Conservation (phyloP, 2,329 filamentous ascomycete genomes). For the Neoascochyta sp. region DNA sequence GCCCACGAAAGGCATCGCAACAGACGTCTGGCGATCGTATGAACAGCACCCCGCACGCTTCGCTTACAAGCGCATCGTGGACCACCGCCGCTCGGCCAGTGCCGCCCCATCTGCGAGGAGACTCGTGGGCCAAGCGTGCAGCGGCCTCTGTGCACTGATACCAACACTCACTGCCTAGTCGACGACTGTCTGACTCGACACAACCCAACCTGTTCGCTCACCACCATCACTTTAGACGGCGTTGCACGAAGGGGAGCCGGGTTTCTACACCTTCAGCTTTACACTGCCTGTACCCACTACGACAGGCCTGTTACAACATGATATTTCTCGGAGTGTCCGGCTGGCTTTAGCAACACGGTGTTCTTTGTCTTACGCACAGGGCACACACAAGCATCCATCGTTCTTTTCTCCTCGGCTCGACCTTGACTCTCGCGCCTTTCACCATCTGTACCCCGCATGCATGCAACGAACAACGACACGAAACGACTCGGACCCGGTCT, state of each 20-base stretch:
- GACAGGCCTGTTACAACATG: conserved; percentile 8
- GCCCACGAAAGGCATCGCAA: conserved; percentile 30
- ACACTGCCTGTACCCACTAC: conserved; percentile 1
- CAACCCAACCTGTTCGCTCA: conserved; percentile 1
- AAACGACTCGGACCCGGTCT: too few species aligned
- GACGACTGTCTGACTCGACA: not conserved
- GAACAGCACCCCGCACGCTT: conserved; percentile 20
- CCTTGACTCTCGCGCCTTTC: too few species aligned
- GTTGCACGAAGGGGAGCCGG: too few species aligned
- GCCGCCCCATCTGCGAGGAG: conserved; percentile 14
- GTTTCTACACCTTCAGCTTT: too few species aligned
- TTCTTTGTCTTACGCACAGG: too few species aligned
- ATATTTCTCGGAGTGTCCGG: conserved; percentile 10
- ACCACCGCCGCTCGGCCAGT: conserved; percentile 20
- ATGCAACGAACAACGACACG: too few species aligned
- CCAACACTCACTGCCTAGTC: not conserved
- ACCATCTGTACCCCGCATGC: too few species aligned
- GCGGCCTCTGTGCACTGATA: conserved; percentile 7
- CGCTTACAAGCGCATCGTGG: conserved; percentile 25
- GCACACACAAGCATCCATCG: too few species aligned
- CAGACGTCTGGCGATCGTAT: conserved; percentile 26
- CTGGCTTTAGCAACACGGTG: too few species aligned
- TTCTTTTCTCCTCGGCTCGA: too few species aligned
- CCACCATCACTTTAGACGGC: conserved; percentile 2
- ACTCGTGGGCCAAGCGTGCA: conserved; percentile 10